Evolutionary conservation across 2,329 filamentous ascomycete species (phyloP).

Genomic region (Graphilbum sp.): DNA sequence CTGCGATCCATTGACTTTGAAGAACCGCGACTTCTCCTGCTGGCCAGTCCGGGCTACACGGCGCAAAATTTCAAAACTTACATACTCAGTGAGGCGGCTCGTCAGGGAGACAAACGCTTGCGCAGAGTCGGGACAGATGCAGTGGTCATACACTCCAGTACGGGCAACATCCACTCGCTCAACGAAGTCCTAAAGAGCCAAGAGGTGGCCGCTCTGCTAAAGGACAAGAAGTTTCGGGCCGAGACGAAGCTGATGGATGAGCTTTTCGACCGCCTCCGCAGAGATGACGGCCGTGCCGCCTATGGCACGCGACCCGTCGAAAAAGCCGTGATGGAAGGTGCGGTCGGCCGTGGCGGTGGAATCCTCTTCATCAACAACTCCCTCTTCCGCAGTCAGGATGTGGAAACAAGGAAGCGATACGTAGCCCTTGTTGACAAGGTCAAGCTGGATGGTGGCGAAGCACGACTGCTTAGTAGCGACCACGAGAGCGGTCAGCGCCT

Average conservation of each 20-base stretch:
- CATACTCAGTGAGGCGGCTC: slow-evolving; percentile 41
- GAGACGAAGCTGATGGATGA: slow-evolving; percentile 76
- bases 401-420: slow-evolving; percentile 62
- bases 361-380: slow-evolving; percentile 75
- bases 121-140: slow-evolving; percentile 42
- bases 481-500: slow-evolving; percentile 85
- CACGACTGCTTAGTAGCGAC: slow-evolving; percentile 75
- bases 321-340: slow-evolving; percentile 69
- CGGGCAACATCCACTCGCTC: slow-evolving; percentile 73
- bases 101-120: slow-evolving; percentile 52
- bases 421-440: slow-evolving; percentile 79
- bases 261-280: slow-evolving; percentile 61
- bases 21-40: slow-evolving; percentile 53
- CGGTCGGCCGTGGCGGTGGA: slow-evolving; percentile 73
- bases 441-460: slow-evolving; percentile 72
- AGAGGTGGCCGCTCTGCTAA: slow-evolving; percentile 60
- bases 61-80: slow-evolving; percentile 67
- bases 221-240: slow-evolving; percentile 73
- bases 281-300: slow-evolving; percentile 77
- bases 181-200: slow-evolving; percentile 74
- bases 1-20: slow-evolving; percentile 62
- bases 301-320: slow-evolving; percentile 77
- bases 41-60: slow-evolving; percentile 82
- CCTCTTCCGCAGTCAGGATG: slow-evolving; percentile 69
- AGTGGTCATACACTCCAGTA: slow-evolving; percentile 67